These are phyloP conservation scores for Vanilla planifolia DNA, from an alignment of 106 monocot species.

Conservation along the genomic window DNA sequence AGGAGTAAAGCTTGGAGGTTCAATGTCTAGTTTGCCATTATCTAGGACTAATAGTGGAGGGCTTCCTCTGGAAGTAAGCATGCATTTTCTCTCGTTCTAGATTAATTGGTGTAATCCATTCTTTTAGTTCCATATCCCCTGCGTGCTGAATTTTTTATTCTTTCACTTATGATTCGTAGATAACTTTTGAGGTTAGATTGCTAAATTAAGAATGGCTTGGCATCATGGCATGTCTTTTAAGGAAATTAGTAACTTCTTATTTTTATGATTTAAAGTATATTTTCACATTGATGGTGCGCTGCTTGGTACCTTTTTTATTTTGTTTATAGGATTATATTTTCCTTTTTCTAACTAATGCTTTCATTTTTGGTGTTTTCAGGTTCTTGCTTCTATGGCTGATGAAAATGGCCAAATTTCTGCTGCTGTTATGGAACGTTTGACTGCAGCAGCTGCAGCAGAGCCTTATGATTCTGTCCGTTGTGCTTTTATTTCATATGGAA, in stretches of 20 bases:
- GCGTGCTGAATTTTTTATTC: neutral
- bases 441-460: slow-evolving; percentile 96
- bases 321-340: slow-evolving; percentile 2
- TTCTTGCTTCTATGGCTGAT: slow-evolving; percentile 95
- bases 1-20: slow-evolving; percentile 29
- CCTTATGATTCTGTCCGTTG: slow-evolving; percentile 95
- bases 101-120: neutral
- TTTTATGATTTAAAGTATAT: neutral
- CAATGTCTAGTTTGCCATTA: slow-evolving; percentile 33
- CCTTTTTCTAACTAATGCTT: neutral
- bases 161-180: neutral
- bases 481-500: slow-evolving; percentile 95
- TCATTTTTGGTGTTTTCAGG: slow-evolving; percentile 31
- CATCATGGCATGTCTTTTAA: slow-evolving; percentile 1
- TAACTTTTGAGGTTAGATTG: too few relatives aligned
- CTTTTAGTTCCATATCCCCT: neutral
- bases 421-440: slow-evolving; percentile 89
- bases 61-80: slow-evolving; percentile 82
- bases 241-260: neutral
- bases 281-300: neutral
- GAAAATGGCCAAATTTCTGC: slow-evolving; percentile 96
- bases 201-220: too few relatives aligned
- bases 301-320: neutral
- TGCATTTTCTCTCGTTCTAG: slow-evolving; percentile 3
- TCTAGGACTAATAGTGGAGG: slow-evolving; percentile 59